Conservation (phyloP, 352 stramenopile genomes). For the Pythium folliculosum region DNA sequence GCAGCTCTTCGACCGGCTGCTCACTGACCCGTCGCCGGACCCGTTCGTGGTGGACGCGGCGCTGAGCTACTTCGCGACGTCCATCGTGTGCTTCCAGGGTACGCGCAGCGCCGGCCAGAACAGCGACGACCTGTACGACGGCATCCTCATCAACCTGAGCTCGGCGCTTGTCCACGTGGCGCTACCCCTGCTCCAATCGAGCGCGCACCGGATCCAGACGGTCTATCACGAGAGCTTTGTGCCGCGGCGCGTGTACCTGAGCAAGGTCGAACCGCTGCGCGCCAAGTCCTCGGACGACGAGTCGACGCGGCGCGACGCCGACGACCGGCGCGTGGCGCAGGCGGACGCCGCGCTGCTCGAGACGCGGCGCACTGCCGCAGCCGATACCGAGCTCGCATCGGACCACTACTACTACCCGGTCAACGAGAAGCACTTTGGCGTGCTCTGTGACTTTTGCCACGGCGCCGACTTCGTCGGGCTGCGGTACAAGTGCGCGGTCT, state of each 20-base stretch:
- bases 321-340: conserved; percentile 20
- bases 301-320: conserved; percentile 1
- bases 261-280: conserved; percentile 29
- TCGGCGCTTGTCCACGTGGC: conserved; percentile 47
- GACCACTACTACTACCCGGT: conserved; percentile 49
- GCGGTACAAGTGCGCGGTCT: conserved; percentile 77
- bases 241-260: conserved; percentile 47
- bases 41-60: conserved; percentile 60
- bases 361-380: background rate
- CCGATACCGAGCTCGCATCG: background rate
- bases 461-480: conserved; percentile 51
- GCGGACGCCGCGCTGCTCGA: conserved; percentile 4
- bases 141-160: conserved; percentile 69
- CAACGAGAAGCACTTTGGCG: conserved; percentile 54
- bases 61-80: conserved; percentile 55
- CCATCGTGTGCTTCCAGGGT: conserved; percentile 32
- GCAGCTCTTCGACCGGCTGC: conserved; percentile 37
- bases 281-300: conserved; percentile 15
- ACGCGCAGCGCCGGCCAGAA: conserved; percentile 46
- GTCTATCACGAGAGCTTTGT: conserved; percentile 53
- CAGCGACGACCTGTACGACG: conserved; percentile 57
- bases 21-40: conserved; percentile 39
- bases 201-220: conserved; percentile 38
- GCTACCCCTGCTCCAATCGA: conserved; percentile 39
- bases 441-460: conserved; percentile 74